Conservation (phyloP, 305 asterid genomes). For the Rubia peregrina region DNA sequence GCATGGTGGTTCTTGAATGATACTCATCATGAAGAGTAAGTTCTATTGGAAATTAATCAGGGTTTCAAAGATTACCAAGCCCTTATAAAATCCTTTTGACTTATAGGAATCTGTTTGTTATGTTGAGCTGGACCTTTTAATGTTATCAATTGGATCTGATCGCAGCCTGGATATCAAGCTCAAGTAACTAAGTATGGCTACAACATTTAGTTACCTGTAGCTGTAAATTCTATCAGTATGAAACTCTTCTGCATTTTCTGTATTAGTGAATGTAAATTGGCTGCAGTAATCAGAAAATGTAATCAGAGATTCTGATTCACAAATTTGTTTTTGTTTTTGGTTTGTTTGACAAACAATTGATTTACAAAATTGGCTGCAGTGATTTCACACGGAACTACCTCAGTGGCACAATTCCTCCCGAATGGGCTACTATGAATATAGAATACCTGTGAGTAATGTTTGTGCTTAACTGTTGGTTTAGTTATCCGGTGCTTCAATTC, state of each 20-base stretch:
- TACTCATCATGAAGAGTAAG: slow-evolving; percentile 9
- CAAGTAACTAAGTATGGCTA: slow-evolving; percentile 41
- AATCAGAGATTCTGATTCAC: slow-evolving; percentile 6
- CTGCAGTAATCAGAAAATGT: too few relatives aligned
- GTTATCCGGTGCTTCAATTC: slow-evolving; percentile 3
- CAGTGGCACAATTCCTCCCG: slow-evolving; percentile 47
- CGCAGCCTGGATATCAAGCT: slow-evolving; percentile 22
- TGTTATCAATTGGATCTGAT: slow-evolving; percentile 16
- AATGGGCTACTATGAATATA: slow-evolving; percentile 47
- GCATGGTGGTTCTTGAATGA: slow-evolving; percentile 15
- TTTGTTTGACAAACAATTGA: neutral
- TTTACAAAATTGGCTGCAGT: slow-evolving; percentile 27
- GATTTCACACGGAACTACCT: slow-evolving; percentile 49
- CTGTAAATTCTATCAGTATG: slow-evolving; percentile 3
- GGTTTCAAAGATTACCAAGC: neutral
- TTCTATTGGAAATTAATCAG: neutral
- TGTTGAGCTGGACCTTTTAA: slow-evolving; percentile 23
- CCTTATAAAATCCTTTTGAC: slow-evolving; percentile 5
- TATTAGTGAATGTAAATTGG: neutral
- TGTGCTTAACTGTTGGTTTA: neutral
- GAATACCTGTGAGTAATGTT: slow-evolving; percentile 32
- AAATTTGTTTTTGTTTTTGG: neutral
- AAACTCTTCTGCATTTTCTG: neutral
- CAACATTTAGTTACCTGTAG: neutral
- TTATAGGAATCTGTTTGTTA: slow-evolving; percentile 9